Evolutionary conservation across 2,329 filamentous ascomycete genomes (phyloP).

Genomic region (Botrytis medusae): DNA sequence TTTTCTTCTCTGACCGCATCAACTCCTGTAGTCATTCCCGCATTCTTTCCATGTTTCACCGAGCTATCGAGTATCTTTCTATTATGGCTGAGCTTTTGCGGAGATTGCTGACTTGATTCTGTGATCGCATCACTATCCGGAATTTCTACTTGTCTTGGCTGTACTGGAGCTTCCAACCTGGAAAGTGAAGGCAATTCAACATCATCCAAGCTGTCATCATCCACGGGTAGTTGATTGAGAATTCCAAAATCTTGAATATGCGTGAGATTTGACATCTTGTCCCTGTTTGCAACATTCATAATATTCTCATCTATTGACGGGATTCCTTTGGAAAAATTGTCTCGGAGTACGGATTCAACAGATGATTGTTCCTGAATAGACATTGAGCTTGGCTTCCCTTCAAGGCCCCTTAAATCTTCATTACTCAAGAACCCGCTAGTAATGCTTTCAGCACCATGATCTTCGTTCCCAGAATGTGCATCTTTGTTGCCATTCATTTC

Average conservation of each 20-base stretch:
- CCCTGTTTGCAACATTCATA: not conserved
- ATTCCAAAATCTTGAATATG: not conserved
- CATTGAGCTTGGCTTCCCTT: not conserved
- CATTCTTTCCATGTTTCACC: not conserved
- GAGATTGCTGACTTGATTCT: conserved; percentile 14
- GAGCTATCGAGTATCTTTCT: not conserved
- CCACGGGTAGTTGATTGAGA: not conserved
- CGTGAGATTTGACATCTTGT: not conserved
- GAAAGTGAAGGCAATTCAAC: not conserved
- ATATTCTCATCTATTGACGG: not conserved
- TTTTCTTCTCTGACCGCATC: not conserved
- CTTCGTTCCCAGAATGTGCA: not conserved
- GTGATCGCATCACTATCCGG: conserved; percentile 23
- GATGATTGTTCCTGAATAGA: not conserved
- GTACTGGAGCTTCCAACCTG: not conserved
- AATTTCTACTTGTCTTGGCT: conserved; percentile 10
- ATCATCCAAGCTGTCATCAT: not conserved
- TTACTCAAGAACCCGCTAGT: not conserved
- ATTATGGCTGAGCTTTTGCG: not conserved
- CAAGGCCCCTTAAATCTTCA: not conserved
- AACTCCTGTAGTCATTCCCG: not conserved
- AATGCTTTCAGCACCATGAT: not conserved
- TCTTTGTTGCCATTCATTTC: not conserved
- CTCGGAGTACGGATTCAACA: not conserved
- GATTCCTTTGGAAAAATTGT: not conserved